These are phyloP conservation scores for Polyporus tsugae DNA, from an alignment of 1,284 basidiomycete genomes.

Conservation along the genomic window DNA sequence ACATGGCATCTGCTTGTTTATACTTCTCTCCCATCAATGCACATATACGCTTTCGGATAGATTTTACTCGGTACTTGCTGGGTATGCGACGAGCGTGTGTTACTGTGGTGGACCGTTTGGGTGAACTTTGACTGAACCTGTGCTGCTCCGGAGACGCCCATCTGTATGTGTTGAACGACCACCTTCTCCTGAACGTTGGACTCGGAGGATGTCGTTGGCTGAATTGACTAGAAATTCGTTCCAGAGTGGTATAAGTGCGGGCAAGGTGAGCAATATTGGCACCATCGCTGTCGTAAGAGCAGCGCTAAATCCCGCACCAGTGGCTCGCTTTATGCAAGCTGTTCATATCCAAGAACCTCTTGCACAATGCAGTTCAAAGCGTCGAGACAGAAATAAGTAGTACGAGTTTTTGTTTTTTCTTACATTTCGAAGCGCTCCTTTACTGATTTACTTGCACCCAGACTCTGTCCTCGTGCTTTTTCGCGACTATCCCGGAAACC, in stretches of 20 bases:
- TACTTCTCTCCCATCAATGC: constrained; percentile 1
- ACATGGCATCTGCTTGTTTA: constrained; percentile 5
- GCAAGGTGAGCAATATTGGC: constrained; percentile 55
- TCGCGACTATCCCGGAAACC: constrained; percentile 70
- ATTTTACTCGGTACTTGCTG: neutral
- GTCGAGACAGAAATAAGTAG: constrained; percentile 47
- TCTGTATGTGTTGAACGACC: neutral
- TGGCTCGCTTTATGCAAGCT: constrained; percentile 72
- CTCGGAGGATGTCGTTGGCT: constrained; percentile 67
- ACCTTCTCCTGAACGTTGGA: neutral
- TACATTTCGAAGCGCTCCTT: constrained; percentile 27
- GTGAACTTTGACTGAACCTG: neutral
- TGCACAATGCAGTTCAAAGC: constrained; percentile 35
- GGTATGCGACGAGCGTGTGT: neutral
- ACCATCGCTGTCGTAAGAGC: constrained; percentile 63
- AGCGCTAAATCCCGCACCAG: constrained; percentile 62
- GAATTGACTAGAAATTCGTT: constrained; percentile 76
- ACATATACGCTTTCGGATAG: neutral
- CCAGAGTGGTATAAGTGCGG: constrained; percentile 67
- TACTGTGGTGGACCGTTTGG: too few relatives aligned
- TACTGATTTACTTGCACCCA: constrained; percentile 38
- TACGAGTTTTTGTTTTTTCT: neutral
- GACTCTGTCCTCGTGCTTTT: constrained; percentile 75
- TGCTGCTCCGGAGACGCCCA: constrained; percentile 15
- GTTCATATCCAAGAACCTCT: constrained; percentile 56